phyloP scores from a whole-genome alignment of 2,329 filamentous ascomycete species.

The Ophiosphaerella herpotricha region DNA sequence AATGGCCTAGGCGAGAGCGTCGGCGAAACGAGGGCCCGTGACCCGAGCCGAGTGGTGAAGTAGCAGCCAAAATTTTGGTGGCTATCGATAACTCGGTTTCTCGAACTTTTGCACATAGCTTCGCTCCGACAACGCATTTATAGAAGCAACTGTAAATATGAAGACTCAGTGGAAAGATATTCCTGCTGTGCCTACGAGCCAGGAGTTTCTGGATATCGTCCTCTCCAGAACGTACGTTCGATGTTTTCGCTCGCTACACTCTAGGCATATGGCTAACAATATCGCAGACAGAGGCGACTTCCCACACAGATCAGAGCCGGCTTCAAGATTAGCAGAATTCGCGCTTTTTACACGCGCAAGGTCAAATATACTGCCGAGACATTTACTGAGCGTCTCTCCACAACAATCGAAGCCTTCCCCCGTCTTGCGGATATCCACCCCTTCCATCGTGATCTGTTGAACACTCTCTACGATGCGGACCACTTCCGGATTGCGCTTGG shows the following conservation, averaged over 20 bases:
- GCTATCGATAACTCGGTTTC: constrained; percentile 18
- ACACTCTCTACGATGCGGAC: constrained; percentile 76
- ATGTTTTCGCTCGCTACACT: background rate
- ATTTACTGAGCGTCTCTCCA: constrained; percentile 88
- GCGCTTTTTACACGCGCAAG: constrained; percentile 96
- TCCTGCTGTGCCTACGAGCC: constrained; percentile 83
- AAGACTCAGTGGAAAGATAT: constrained; percentile 63
- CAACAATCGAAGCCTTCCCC: constrained; percentile 87
- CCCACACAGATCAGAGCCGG: constrained; percentile 93
- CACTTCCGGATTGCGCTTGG: constrained; percentile 91
- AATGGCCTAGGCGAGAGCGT: background rate
- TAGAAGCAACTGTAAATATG: constrained; percentile 32
- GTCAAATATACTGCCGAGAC: constrained; percentile 95
- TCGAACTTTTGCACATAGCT: constrained; percentile 21
- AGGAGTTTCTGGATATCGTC: constrained; percentile 98
- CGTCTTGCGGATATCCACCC: constrained; percentile 92
- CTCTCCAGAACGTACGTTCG: constrained; percentile 66
- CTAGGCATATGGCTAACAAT: constrained; percentile 19
- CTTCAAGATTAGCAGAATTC: constrained; percentile 94
- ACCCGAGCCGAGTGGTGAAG: constrained; percentile 14
- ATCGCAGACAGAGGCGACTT: constrained; percentile 78
- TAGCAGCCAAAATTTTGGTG: constrained; percentile 16
- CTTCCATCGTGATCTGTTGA: constrained; percentile 87
- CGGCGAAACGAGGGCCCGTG: constrained; percentile 11
- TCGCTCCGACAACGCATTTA: constrained; percentile 11